Percentiles rank a stretch among this genome's conserved stretches.
Evolutionary conservation across 305 asterid genomes (phyloP).

Genomic region (Rubia occidens): DNA sequence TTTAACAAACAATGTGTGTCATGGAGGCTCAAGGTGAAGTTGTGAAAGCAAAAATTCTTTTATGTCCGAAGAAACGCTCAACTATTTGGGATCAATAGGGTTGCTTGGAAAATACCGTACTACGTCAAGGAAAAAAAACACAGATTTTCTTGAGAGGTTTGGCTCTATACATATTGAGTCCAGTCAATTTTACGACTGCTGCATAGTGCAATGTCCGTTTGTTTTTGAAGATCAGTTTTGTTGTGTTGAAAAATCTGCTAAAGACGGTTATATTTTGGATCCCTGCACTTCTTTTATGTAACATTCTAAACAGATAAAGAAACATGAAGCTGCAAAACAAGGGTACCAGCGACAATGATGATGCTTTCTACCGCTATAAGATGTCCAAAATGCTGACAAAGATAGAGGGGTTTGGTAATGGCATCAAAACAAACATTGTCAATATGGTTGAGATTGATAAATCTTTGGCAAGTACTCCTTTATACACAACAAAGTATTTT

Average conservation of each 20-base stretch:
- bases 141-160: background rate
- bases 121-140: too few relatives aligned
- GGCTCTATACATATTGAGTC: background rate
- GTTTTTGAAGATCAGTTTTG: too few relatives aligned
- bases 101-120: too few relatives aligned
- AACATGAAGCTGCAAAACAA: slow-evolving; percentile 33
- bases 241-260: too few relatives aligned
- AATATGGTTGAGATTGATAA: slow-evolving; percentile 40
- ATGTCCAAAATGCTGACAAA: slow-evolving; percentile 39
- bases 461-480: slow-evolving; percentile 37
- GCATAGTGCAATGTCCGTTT: too few relatives aligned
- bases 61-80: background rate
- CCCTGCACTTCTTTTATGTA: too few relatives aligned
- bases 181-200: too few relatives aligned
- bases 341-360: slow-evolving; percentile 36
- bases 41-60: slow-evolving; percentile 18
- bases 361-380: slow-evolving; percentile 39
- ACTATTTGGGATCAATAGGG: background rate
- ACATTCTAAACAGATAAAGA: background rate
- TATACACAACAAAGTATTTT: slow-evolving; percentile 32
- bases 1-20: too few relatives aligned
- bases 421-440: slow-evolving; percentile 37
- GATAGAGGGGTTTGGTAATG: slow-evolving; percentile 40
- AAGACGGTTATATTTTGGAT: too few relatives aligned
- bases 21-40: too few relatives aligned